These are phyloP conservation scores for Eruca vesicaria DNA, from an alignment of 441 rosid species.

Conservation along the genomic window DNA sequence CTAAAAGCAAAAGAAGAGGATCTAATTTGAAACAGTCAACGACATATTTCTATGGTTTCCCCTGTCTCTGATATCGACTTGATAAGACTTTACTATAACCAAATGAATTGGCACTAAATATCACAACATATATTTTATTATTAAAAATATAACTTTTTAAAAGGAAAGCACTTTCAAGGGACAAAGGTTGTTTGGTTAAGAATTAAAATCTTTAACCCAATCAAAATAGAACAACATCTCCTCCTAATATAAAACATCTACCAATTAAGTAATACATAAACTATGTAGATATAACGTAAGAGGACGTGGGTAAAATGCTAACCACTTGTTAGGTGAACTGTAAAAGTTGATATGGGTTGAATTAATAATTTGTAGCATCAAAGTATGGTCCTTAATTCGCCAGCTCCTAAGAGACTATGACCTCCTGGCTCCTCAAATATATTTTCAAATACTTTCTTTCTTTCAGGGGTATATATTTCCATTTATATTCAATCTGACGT, in stretches of 20 bases:
- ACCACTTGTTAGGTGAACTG: conserved; percentile 25
- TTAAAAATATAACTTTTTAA: not conserved
- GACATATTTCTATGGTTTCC: no score
- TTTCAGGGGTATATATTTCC: not conserved
- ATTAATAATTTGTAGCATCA: conserved; percentile 21
- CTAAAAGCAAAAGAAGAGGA: no score
- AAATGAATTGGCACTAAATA: not conserved
- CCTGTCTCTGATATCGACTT: not conserved
- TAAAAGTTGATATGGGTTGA: not conserved
- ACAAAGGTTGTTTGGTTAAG: conserved; percentile 21
- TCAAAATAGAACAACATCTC: conserved; percentile 16
- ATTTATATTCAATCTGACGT: not conserved
- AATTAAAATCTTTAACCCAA: conserved; percentile 22
- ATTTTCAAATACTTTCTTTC: not conserved
- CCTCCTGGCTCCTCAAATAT: no score
- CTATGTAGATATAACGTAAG: not conserved
- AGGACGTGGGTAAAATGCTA: conserved; percentile 27
- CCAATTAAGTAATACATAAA: conserved; percentile 17
- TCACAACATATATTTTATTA: not conserved
- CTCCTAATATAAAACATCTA: not conserved
- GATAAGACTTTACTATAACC: not conserved
- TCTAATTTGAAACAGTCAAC: no score
- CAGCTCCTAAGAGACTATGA: conserved; percentile 15
- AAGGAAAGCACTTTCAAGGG: conserved; percentile 12
- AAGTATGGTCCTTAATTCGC: conserved; percentile 26